Percentiles rank a stretch among this genome's conserved stretches.
Evolutionary conservation across 345 rosid species (phyloP).

Genomic region (Anacardium occidentale): DNA sequence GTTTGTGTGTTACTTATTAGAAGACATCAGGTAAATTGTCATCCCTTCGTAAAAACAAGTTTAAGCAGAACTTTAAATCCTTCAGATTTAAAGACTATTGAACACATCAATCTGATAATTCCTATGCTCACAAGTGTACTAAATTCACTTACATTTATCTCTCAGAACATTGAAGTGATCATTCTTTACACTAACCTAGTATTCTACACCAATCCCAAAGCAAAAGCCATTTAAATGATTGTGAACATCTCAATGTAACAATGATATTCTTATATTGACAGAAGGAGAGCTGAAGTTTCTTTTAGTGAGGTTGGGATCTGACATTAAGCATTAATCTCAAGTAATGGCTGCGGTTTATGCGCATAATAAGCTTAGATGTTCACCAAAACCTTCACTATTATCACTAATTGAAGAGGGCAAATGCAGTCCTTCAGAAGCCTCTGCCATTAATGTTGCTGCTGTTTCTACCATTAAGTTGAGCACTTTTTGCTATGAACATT

Average conservation of each 20-base stretch:
- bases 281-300: too few species aligned
- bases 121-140: not conserved
- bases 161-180: not conserved
- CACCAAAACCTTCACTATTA: not conserved
- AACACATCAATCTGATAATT: not conserved
- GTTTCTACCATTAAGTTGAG: constrained; percentile 12
- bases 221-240: not conserved
- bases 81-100: not conserved
- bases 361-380: not conserved
- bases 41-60: too few species aligned
- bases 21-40: too few species aligned
- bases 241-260: constrained; percentile 3
- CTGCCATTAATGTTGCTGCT: not conserved
- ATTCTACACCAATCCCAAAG: not conserved
- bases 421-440: not conserved
- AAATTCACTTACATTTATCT: not conserved
- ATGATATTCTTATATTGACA: not conserved
- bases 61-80: too few species aligned
- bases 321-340: not conserved
- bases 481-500: not conserved
- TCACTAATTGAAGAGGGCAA: constrained; percentile 14
- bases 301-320: not conserved
- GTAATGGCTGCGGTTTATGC: not conserved
- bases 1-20: too few species aligned
- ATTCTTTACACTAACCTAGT: not conserved